Conservation (phyloP, 805 yeast species). For the Metschnikowia continentalis region DNA sequence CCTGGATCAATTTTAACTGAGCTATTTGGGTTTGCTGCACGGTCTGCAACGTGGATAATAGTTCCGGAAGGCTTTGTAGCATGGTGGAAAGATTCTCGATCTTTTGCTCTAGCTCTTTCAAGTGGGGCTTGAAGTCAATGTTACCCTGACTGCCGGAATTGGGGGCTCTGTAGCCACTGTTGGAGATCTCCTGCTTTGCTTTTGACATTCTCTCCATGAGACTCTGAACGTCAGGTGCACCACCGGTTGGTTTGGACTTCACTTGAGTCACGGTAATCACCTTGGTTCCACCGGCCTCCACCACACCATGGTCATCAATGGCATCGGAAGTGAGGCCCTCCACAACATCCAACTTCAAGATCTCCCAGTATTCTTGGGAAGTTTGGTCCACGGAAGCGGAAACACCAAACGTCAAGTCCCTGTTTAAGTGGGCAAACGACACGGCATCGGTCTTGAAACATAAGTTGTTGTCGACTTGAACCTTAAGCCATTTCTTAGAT, state of each 20-base stretch:
- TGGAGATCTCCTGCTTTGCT: neutral
- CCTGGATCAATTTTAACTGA: constrained; percentile 18
- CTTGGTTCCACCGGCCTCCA: constrained; percentile 35
- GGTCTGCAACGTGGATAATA: neutral
- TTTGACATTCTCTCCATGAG: constrained; percentile 32
- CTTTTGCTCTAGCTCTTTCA: constrained; percentile 1
- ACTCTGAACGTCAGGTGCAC: neutral
- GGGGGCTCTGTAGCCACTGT: neutral
- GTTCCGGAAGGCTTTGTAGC: neutral
- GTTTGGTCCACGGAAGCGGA: constrained; percentile 37
- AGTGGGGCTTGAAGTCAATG: neutral
- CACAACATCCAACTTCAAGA: constrained; percentile 56
- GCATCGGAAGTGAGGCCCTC: constrained; percentile 52
- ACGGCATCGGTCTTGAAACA: constrained; percentile 63
- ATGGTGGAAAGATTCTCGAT: neutral
- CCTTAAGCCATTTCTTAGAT: constrained; percentile 44
- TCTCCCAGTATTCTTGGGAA: constrained; percentile 57
- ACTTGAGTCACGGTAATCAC: constrained; percentile 18
- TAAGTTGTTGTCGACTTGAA: constrained; percentile 69
- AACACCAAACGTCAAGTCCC: constrained; percentile 48
- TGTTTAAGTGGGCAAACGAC: constrained; percentile 33
- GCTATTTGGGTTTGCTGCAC: constrained; percentile 14
- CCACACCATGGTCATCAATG: constrained; percentile 51
- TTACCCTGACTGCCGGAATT: neutral
- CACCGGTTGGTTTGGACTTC: neutral